A percentile compares a stretch with the other conserved stretches of the same genome.
phyloP scores from a whole-genome alignment of 1,284 basidiomycete species.

The Rhizopogon hawkerae region DNA sequence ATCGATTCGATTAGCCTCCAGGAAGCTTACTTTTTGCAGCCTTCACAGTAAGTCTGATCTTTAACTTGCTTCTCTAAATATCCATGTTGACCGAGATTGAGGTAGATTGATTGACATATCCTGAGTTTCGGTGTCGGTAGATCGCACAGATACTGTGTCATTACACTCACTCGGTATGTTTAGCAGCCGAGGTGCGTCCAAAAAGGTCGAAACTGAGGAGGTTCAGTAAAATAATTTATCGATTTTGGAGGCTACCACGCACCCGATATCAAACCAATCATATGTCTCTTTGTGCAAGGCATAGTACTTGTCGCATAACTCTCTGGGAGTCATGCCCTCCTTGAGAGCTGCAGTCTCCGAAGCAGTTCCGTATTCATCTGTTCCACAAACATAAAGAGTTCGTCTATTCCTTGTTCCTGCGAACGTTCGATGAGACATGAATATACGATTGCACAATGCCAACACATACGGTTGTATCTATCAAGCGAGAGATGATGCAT shows the following conservation, averaged over 20 bases:
- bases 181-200: conserved; percentile 86
- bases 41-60: conserved; percentile 91
- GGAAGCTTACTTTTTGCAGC: conserved; percentile 64
- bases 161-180: conserved; percentile 75
- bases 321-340: conserved; percentile 41
- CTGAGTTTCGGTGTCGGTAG: conserved; percentile 34
- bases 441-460: not conserved
- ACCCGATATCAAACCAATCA: conserved; percentile 89
- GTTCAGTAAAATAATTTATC: conserved; percentile 15
- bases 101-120: conserved; percentile 83
- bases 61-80: conserved; percentile 76
- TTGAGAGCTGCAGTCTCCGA: not conserved
- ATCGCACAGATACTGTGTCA: not conserved
- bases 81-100: conserved; percentile 71
- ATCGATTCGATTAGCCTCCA: not conserved
- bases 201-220: conserved; percentile 87
- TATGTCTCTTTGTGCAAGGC: conserved; percentile 88
- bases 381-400: conserved; percentile 88
- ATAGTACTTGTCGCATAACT: conserved; percentile 93
- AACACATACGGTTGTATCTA: conserved; percentile 61
- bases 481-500: not conserved
- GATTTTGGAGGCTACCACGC: conserved; percentile 17
- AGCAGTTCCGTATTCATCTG: conserved; percentile 42
- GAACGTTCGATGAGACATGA: conserved; percentile 6
- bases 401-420: conserved; percentile 67